These are phyloP conservation scores for Juncus effusus DNA, from an alignment of 176 grass and related monocot species.

Conservation along the genomic window DNA sequence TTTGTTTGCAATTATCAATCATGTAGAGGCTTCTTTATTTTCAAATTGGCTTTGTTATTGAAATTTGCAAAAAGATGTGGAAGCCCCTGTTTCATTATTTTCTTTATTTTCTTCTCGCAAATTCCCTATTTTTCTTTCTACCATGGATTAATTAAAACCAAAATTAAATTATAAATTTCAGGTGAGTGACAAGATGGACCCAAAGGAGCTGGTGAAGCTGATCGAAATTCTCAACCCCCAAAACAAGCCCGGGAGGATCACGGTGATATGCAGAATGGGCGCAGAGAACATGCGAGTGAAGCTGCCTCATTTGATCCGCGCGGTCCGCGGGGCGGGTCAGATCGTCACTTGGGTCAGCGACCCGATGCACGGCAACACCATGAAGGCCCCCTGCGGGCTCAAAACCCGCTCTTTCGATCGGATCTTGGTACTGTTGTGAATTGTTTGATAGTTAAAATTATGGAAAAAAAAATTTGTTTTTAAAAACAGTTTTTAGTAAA, in stretches of 20 bases:
- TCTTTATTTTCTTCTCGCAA: too few relatives aligned
- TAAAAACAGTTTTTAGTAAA: too few relatives aligned
- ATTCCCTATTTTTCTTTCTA: not conserved
- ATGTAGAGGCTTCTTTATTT: too few relatives aligned
- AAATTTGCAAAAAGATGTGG: too few relatives aligned
- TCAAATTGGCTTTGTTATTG: too few relatives aligned
- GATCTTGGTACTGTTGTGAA: constrained; percentile 57
- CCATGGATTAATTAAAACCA: not conserved
- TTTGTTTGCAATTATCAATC: too few relatives aligned
- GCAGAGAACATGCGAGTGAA: constrained; percentile 97
- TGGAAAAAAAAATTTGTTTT: not conserved
- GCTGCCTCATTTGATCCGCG: constrained; percentile 79
- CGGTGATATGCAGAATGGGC: constrained; percentile 77
- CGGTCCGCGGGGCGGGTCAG: constrained; percentile 74
- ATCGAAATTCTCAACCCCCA: constrained; percentile 85
- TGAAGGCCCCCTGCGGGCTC: constrained; percentile 90
- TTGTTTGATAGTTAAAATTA: constrained; percentile 14
- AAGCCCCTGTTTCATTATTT: too few relatives aligned
- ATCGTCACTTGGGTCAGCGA: constrained; percentile 93
- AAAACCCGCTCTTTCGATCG: constrained; percentile 83
- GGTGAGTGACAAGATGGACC: constrained; percentile 92
- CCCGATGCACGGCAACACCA: constrained; percentile 96
- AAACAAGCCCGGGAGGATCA: constrained; percentile 84
- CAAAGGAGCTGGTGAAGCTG: constrained; percentile 71
- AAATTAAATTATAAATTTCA: constrained; percentile 29